Evolutionary conservation across 192 early-diverging fungal genomes (phyloP).

Genomic region (Funneliformis mosseae): DNA sequence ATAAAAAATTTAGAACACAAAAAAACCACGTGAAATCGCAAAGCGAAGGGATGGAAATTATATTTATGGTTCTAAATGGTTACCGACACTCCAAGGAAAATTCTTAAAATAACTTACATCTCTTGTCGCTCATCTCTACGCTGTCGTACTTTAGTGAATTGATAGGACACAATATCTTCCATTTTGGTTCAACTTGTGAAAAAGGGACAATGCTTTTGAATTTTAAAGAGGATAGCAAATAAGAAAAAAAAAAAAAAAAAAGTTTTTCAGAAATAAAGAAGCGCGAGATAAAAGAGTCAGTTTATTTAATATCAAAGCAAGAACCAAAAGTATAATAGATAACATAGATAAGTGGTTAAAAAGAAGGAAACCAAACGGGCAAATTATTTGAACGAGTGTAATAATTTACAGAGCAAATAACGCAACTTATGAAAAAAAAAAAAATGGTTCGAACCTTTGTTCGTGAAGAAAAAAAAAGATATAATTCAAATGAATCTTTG

Average conservation of each 20-base stretch:
- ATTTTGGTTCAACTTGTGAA: slow-evolving; percentile 14
- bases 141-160: slow-evolving; percentile 50
- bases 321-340: too few species aligned
- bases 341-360: too few species aligned
- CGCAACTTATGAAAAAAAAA: not conserved
- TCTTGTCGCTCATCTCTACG: slow-evolving; percentile 45
- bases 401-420: not conserved
- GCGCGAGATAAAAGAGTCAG: too few species aligned
- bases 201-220: not conserved
- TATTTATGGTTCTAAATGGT: not conserved
- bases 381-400: too few species aligned
- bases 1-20: not conserved
- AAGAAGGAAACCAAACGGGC: too few species aligned
- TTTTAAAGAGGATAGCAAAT: not conserved
- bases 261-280: too few species aligned
- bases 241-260: not conserved
- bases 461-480: not conserved
- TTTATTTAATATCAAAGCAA: too few species aligned
- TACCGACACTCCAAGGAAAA: not conserved
- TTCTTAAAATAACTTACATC: slow-evolving; percentile 40
- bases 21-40: slow-evolving; percentile 21
- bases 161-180: slow-evolving; percentile 49
- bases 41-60: not conserved
- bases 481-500: slow-evolving; percentile 40
- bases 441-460: not conserved